phyloP scores from a whole-genome alignment of 768 basidiomycete species.

The Hygrophorus russula region DNA sequence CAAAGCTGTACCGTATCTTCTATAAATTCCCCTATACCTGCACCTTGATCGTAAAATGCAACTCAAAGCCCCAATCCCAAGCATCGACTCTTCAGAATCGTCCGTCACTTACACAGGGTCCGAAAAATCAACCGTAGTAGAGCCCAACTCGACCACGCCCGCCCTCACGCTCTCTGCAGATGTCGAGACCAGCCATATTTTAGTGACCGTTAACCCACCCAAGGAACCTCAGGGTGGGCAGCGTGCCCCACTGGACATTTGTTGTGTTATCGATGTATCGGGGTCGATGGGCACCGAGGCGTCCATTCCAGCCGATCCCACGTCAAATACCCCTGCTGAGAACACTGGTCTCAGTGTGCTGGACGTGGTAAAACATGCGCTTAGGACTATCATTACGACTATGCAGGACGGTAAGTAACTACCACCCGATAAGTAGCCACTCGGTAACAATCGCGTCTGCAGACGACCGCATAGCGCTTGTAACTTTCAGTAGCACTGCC shows the following conservation, averaged over 20 bases:
- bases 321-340: conserved; percentile 5
- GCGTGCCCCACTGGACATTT: conserved; percentile 6
- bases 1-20: background rate
- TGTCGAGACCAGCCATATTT: conserved; percentile 1
- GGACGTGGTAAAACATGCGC: conserved; percentile 6
- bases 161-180: conserved; percentile 2
- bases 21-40: conserved; percentile 19
- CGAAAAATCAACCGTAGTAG: conserved; percentile 28
- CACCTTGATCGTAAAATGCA: conserved; percentile 20
- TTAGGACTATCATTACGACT: conserved; percentile 7
- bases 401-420: conserved; percentile 4
- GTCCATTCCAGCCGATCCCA: conserved; percentile 4
- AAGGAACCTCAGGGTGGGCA: background rate
- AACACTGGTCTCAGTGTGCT: conserved; percentile 8
- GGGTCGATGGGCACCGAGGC: conserved; percentile 7
- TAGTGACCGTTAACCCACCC: conserved; percentile 3
- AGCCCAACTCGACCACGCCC: background rate
- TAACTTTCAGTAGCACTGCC: conserved; percentile 5
- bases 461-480: conserved; percentile 7
- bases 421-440: background rate
- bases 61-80: conserved; percentile 11
- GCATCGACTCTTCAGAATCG: conserved; percentile 36
- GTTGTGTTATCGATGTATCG: conserved; percentile 8
- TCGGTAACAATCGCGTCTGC: background rate
- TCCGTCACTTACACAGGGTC: conserved; percentile 18